Evolutionary conservation across 2,329 filamentous ascomycete species (phyloP).

Genomic region (Aspergillus pseudonomiae): DNA sequence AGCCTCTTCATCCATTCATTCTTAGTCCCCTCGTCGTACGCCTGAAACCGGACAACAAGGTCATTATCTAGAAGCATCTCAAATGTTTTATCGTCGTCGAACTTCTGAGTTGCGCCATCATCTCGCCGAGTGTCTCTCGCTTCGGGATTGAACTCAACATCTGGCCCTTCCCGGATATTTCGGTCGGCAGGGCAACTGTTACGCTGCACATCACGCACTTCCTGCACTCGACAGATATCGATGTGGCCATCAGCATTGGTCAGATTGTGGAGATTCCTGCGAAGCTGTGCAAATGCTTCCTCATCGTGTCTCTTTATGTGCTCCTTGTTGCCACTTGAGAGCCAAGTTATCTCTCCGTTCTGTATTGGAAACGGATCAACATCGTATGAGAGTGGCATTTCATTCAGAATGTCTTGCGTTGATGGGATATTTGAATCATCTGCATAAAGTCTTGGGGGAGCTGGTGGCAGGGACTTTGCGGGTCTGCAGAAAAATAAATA

Average conservation of each 20-base stretch:
- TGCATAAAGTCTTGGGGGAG: conserved; percentile 57
- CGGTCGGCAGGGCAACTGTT: conserved; percentile 58
- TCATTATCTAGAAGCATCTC: conserved; percentile 65
- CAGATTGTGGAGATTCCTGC: conserved; percentile 62
- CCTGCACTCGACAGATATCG: conserved; percentile 60
- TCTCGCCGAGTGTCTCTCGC: conserved; percentile 50
- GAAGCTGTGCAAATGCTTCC: conserved; percentile 61
- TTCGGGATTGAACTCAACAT: conserved; percentile 59
- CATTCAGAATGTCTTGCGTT: conserved; percentile 56
- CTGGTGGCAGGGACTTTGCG: conserved; percentile 61
- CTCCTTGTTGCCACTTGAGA: conserved; percentile 51
- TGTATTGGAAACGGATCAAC: conserved; percentile 63
- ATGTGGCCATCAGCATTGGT: conserved; percentile 66
- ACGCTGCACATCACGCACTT: conserved; percentile 58
- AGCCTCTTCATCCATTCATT: conserved; percentile 66
- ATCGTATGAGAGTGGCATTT: conserved; percentile 63
- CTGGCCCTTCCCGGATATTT: conserved; percentile 54
- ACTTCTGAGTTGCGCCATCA: conserved; percentile 56
- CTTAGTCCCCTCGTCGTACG: conserved; percentile 59
- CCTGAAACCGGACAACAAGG: conserved; percentile 63
- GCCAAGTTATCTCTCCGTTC: conserved; percentile 60
- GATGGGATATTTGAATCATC: conserved; percentile 54
- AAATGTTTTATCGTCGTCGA: conserved; percentile 62
- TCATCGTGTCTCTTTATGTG: conserved; percentile 56
- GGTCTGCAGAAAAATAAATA: conserved; percentile 65